phyloP scores from a whole-genome alignment of 1,284 basidiomycete species.

The Pholiota adiposa region DNA sequence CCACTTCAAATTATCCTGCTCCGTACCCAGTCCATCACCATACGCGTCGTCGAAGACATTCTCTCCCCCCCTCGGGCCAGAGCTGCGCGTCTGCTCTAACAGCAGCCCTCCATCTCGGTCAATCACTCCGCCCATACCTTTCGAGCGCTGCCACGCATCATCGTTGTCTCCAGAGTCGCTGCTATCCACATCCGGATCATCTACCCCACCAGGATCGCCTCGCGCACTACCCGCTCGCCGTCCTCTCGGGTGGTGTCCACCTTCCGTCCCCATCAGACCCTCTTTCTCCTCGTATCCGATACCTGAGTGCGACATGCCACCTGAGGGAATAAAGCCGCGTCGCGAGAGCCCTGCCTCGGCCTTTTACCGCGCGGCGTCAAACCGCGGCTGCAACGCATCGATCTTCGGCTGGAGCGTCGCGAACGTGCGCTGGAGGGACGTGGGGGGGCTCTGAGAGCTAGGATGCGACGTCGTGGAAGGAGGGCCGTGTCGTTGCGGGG shows the following conservation, averaged over 20 bases:
- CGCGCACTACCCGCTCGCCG: constrained; percentile 19
- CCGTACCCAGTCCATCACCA: constrained; percentile 21
- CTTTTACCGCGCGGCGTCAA: constrained; percentile 65
- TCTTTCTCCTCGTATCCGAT: constrained; percentile 22
- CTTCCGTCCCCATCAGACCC: constrained; percentile 27
- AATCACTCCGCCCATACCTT: background rate
- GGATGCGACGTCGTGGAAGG: background rate
- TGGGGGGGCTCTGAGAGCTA: constrained; percentile 16
- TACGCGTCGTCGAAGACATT: constrained; percentile 2
- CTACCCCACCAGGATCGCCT: constrained; percentile 28
- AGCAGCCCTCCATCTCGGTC: background rate
- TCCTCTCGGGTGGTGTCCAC: constrained; percentile 22
- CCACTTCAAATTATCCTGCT: constrained; percentile 63
- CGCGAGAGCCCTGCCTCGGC: constrained; percentile 67
- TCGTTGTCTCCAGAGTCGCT: constrained; percentile 9
- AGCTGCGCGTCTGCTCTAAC: background rate
- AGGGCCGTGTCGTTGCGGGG: constrained; percentile 10
- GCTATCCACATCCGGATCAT: constrained; percentile 14
- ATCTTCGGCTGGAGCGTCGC: constrained; percentile 49
- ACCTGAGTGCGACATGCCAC: constrained; percentile 37
- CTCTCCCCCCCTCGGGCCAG: background rate
- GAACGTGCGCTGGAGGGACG: constrained; percentile 51
- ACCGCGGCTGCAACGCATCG: constrained; percentile 45
- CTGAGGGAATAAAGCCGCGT: constrained; percentile 50
- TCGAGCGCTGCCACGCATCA: constrained; percentile 7